Base-by-base conservation (phyloP, 176 grass and related monocot genomes). In the Eleusine coracana region DNA sequence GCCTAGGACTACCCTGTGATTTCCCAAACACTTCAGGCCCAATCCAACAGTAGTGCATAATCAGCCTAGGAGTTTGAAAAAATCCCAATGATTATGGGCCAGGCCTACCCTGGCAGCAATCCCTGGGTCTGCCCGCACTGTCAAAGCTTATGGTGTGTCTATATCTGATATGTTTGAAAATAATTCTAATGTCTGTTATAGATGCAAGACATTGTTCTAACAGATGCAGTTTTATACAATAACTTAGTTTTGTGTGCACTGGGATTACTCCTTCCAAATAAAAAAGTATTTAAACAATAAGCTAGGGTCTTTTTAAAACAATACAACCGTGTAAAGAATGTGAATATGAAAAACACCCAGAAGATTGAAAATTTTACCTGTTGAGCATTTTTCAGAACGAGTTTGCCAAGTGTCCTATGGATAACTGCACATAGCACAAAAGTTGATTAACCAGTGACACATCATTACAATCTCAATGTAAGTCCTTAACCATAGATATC, bases 371-470 rank as follows among this genome's bases (percentile, higher is more conserved):
- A 74, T 55, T 17, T 79, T 62, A 98, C 96, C 96, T 95, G 96
- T 8, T 93, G 72, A 75, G 17, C 92, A 87, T 98, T 98, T 86
- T 98, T 98, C 27, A 98, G 77, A 61, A 98, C 89, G 77, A 98
- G 29, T 87, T 79, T 95, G 38, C 96, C 96, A 82, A 91, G 52
- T 11, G 89, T 93, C 39, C 90, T 91, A 41, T 79, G 60, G 65
- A 98, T 29, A 76, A 80, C 95, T 98, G 90, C 84, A 86, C 29
- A 52, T 50, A 81, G 67, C 21, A 86, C 34, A 67, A 42, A 78
- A 83, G 15, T 37, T 21, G 21, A 80, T 71, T 36, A 65, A 52
- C 38, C 54, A 89, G 38, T 75, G 20, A 17, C 23, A 34, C 31
- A 31, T 17, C 40, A 21, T 11, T 7, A 25, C 23, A 4, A 23